These are phyloP conservation scores for Hygrophorus pudorinus DNA, from an alignment of 768 basidiomycete species.

Conservation along the genomic window DNA sequence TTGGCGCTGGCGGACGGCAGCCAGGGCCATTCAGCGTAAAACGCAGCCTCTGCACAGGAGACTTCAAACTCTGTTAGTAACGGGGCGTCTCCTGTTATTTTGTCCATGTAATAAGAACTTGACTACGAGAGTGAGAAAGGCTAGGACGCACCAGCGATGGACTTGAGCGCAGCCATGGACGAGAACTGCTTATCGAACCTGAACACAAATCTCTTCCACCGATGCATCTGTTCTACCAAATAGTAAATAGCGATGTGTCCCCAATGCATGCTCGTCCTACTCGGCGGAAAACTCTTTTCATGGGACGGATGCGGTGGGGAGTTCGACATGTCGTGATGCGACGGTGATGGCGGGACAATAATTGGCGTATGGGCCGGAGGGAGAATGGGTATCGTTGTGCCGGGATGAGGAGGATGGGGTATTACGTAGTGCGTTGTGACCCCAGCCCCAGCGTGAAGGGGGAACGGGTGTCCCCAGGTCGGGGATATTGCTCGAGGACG, in stretches of 20 bases:
- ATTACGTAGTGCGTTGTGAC: conserved; percentile 27
- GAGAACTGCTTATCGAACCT: conserved; percentile 69
- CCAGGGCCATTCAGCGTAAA: conserved; percentile 67
- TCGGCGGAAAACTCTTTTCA: conserved; percentile 17
- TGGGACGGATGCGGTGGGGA: conserved; percentile 17
- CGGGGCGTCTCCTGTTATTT: conserved; percentile 54
- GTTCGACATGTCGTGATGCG: conserved; percentile 30
- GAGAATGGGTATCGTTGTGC: conserved; percentile 19
- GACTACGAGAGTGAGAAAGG: not conserved
- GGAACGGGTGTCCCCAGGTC: conserved; percentile 23
- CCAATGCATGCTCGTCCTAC: conserved; percentile 56
- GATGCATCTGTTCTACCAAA: conserved; percentile 68
- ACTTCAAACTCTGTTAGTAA: conserved; percentile 69
- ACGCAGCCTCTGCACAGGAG: conserved; percentile 55
- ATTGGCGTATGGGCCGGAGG: conserved; percentile 33
- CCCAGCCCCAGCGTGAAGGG: conserved; percentile 20
- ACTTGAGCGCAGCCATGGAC: conserved; percentile 64
- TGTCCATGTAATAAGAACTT: conserved; percentile 5
- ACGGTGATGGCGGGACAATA: conserved; percentile 36
- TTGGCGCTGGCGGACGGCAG: conserved; percentile 41
- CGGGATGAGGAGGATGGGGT: conserved; percentile 19
- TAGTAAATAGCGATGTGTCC: conserved; percentile 75
- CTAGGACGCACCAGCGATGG: conserved; percentile 48
- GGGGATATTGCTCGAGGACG: conserved; percentile 23
- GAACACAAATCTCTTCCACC: conserved; percentile 77